These are phyloP conservation scores for Paecilomyces variotii DNA, from an alignment of 2,329 filamentous ascomycete genomes.

Conservation along the genomic window DNA sequence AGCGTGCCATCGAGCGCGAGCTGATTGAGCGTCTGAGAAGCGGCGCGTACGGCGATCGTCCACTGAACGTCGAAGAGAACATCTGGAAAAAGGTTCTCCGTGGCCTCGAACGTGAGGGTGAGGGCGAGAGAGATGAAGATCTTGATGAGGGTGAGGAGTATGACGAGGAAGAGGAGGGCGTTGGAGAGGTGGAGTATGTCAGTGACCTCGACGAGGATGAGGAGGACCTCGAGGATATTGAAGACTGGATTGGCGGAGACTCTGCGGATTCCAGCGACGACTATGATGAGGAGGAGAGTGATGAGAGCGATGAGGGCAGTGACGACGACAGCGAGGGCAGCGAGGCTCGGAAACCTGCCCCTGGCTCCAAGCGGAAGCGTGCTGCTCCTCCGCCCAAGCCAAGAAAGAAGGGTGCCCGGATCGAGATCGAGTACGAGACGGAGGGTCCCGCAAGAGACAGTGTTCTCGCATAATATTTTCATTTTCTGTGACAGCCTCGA, in stretches of 20 bases:
- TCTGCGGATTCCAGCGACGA: conserved; percentile 44
- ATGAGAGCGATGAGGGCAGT: conserved; percentile 47
- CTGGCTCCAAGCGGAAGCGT: conserved; percentile 52
- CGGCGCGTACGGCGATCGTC: conserved; percentile 89
- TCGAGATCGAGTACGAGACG: conserved; percentile 73
- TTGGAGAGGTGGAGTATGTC: conserved; percentile 81
- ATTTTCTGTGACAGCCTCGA: conserved; percentile 8
- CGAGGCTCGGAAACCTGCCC: conserved; percentile 35
- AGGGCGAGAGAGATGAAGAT: conserved; percentile 77
- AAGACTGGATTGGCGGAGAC: conserved; percentile 84
- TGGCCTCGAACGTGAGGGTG: conserved; percentile 78
- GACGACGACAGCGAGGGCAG: conserved; percentile 52
- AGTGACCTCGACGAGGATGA: conserved; percentile 74
- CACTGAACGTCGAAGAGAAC: conserved; percentile 86
- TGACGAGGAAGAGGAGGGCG: conserved; percentile 63
- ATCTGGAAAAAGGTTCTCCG: conserved; percentile 97
- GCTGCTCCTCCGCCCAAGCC: conserved; percentile 45
- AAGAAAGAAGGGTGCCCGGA: conserved; percentile 55
- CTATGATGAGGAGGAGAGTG: conserved; percentile 43
- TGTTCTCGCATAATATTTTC: conserved; percentile 28
- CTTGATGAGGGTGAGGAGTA: conserved; percentile 78
- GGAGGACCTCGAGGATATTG: conserved; percentile 81
- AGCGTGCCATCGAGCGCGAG: conserved; percentile 91
- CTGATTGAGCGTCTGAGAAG: conserved; percentile 83
- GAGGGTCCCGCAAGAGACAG: conserved; percentile 52